Conservation (phyloP, 306 rosid genomes). For the Clitoria ternatea region DNA sequence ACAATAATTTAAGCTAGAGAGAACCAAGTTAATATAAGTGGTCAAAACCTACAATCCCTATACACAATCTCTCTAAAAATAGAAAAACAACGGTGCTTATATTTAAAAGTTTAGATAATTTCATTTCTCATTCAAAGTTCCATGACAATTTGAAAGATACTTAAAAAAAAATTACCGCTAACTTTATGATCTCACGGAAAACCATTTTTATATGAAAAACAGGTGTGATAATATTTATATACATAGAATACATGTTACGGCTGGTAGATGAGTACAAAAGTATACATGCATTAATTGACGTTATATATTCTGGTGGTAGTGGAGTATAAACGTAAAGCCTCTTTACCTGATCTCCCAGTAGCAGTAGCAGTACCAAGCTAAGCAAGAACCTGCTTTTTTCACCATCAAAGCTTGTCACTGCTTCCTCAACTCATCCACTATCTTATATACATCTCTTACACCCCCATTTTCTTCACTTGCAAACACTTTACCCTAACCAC, state of each 20-base stretch:
- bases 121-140: too few relatives aligned
- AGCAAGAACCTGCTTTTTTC: slow-evolving; percentile 54
- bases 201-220: too few relatives aligned
- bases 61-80: too few relatives aligned
- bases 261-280: background rate
- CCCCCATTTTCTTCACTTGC: slow-evolving; percentile 37
- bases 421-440: slow-evolving; percentile 40
- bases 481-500: slow-evolving; percentile 28
- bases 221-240: too few relatives aligned
- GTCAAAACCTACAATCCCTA: too few relatives aligned
- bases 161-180: too few relatives aligned
- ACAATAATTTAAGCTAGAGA: too few relatives aligned
- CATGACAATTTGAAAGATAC: too few relatives aligned
- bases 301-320: slow-evolving; percentile 52
- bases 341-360: slow-evolving; percentile 54
- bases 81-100: too few relatives aligned
- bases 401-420: slow-evolving; percentile 39
- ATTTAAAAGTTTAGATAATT: too few relatives aligned
- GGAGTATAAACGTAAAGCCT: slow-evolving; percentile 73
- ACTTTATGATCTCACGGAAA: too few relatives aligned
- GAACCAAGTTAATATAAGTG: too few relatives aligned
- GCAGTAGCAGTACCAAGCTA: slow-evolving; percentile 15
- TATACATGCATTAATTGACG: background rate
- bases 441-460: slow-evolving; percentile 58
- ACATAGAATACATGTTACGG: background rate